Evolutionary conservation across 129 eudicot genomes (phyloP), one percentile per base, ranked within the genome.

Genomic region (Ambrosia trifida): DNA sequence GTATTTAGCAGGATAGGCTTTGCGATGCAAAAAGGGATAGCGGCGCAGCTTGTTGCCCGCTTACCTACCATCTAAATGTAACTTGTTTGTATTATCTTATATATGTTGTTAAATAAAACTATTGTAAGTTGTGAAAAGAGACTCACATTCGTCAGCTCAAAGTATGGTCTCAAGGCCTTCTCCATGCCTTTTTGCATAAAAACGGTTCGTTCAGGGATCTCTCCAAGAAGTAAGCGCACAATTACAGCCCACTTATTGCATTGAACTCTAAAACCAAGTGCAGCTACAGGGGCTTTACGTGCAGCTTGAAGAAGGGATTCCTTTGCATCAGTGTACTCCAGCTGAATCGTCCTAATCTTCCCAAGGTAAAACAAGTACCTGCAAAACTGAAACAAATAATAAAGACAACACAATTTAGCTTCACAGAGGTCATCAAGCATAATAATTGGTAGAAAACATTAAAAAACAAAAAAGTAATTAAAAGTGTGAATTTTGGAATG

Each of bases 161-260:
- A 94, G 79, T 94, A 90, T 0, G 99, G 96, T 75, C 99, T 83
- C 83, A 90, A 81, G 41, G 96, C 97, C 50, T 82, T 90, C 78
- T 94, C 96, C 99, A 94, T 94, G 65, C 99, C 99, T 79, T 85
- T 90, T 83, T 94, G 99, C 97, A 87, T 90, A 73, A 87, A 94
- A 64, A 90, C 85, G 2, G 93, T 94, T 67, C 97, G 83, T 59
- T 94, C 99, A 11, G 99, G 99, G 56, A 94, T 94, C 80, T 94
- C 99, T 70, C 97, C 97, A 19, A 94, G 84, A 67, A 90, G 86
- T 50, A 94, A 74, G 41, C 99, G 95, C 46, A 94, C 97, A 66
- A 90, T 94, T 33, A 94, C 89, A 35, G 97, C 98, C 98, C 98
- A 94, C 75, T 94, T 94, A 74, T 87, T 94, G 87, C 98, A 94